Percentiles rank a stretch among this genome's conserved stretches.
phyloP scores from a whole-genome alignment of 1,284 basidiomycete genomes.

The Boletus smithii region DNA sequence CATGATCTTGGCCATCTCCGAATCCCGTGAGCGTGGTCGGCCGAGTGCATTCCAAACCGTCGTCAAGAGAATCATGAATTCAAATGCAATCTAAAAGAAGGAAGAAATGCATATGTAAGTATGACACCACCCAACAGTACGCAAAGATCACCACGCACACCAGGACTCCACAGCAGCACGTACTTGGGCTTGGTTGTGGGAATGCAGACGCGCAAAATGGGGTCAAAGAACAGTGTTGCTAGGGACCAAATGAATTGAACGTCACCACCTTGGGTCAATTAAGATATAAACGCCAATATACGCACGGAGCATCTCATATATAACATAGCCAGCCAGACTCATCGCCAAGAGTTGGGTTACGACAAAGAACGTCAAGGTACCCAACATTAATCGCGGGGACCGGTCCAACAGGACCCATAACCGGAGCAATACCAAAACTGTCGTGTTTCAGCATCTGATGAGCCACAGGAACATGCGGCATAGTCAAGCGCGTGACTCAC shows the following conservation, averaged over 20 bases:
- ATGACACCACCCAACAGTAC: background rate
- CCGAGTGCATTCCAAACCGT: constrained; percentile 38
- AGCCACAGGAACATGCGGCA: background rate
- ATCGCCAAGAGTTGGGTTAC: constrained; percentile 33
- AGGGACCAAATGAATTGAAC: background rate
- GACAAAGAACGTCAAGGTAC: constrained; percentile 35
- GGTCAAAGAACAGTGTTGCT: constrained; percentile 17
- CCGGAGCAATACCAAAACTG: constrained; percentile 39
- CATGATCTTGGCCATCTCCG: constrained; percentile 28
- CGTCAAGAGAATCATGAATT: constrained; percentile 36
- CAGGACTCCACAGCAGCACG: constrained; percentile 34
- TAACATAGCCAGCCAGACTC: constrained; percentile 26
- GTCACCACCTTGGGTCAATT: background rate
- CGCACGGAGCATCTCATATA: constrained; percentile 36
- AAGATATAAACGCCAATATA: background rate
- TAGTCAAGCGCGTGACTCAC: constrained; percentile 24
- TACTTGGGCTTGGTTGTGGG: constrained; percentile 16
- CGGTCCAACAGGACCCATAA: constrained; percentile 45
- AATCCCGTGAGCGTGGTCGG: constrained; percentile 28
- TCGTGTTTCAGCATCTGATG: background rate
- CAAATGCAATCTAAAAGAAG: constrained; percentile 34
- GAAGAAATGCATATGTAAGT: background rate
- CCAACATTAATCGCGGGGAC: constrained; percentile 33
- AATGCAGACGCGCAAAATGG: constrained; percentile 16
- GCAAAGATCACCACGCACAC: constrained; percentile 19